Base-by-base conservation (phyloP, 2,329 filamentous ascomycete species). In the Alternaria incomplexa region DNA sequence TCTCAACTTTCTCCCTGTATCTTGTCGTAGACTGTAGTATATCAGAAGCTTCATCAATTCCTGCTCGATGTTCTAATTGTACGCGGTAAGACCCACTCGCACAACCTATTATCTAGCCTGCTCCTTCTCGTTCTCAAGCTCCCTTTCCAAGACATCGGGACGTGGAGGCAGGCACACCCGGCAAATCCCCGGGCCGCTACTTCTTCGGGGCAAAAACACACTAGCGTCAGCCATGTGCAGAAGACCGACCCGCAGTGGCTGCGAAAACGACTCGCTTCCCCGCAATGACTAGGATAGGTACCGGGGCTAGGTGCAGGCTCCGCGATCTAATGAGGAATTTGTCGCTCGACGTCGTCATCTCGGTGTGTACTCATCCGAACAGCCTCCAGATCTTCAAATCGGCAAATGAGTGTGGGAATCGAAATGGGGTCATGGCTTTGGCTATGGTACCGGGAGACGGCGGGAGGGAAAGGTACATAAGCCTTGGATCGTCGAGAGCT, bases 301-400 rank as follows among this genome's bases (percentile, higher is more conserved):
- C 48, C 48, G 20, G 48, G 20, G 20, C 17, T 22, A 23, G 20
- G 44, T 55, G 26, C 61, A 25, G 25, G n/a, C 50, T 59, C 52
- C 58, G 28, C 52, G 28, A 15, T 36, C 32, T 22, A 44, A 50
- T 1, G 36, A 1, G 32, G 40, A 15, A 50, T 10, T 32, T 2
- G 32, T 36, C 32, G 12, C 48, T 36, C 20, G 22, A 45, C 45
- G 52, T 59, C 64, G 66, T 63, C 56, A 61, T 57, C 60, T 68
- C 65, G 65, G 63, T 46, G 13, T 44, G 10, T 46, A 20, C 47
- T 65, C 44, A 2, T 20, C 63, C 65, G 63, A 63, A 12, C 6
- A 20, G 15, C 6, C 12, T 36, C 28, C 2, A 36, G 28, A 40
- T 52, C 30, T 36, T n/a, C 20, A 52, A 8, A 13, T 17, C 48